Percentiles rank a stretch among this genome's conserved stretches.
Evolutionary conservation across 495 filamentous ascomycete genomes (phyloP).

Genomic region (Mycothermus thermophilus): DNA sequence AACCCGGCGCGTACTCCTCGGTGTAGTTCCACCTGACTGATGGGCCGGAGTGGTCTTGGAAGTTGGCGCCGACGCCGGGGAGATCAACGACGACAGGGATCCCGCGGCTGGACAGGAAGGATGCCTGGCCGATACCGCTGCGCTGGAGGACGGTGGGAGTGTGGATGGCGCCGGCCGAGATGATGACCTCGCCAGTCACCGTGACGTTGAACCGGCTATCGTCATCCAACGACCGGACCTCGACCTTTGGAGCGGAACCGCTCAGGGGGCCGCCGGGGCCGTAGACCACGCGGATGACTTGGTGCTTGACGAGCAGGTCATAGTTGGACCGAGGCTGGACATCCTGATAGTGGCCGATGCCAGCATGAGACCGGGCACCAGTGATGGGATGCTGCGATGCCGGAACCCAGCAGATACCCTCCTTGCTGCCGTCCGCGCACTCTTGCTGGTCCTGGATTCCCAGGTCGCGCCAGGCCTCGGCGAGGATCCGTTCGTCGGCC

Average conservation of each 20-base stretch:
- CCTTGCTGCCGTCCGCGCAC: slow-evolving; percentile 16
- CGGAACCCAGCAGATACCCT: slow-evolving; percentile 16
- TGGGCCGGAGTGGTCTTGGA: slow-evolving; percentile 47
- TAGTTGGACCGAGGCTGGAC: slow-evolving; percentile 21
- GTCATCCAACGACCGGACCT: slow-evolving; percentile 10
- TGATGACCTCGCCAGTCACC: slow-evolving; percentile 23
- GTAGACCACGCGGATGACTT: slow-evolving; percentile 15
- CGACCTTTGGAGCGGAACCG: slow-evolving; percentile 13
- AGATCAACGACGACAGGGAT: slow-evolving; percentile 31
- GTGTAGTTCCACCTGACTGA: too few relatives aligned
- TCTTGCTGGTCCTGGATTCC: slow-evolving; percentile 8
- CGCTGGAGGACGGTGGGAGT: slow-evolving; percentile 40
- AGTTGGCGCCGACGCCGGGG: slow-evolving; percentile 41
- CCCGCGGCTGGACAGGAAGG: slow-evolving; percentile 24
- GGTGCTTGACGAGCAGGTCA: slow-evolving; percentile 22
- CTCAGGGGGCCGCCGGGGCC: slow-evolving; percentile 5
- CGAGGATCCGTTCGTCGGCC: slow-evolving; percentile 7
- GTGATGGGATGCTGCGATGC: slow-evolving; percentile 19
- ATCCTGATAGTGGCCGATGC: slow-evolving; percentile 23
- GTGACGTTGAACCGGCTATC: slow-evolving; percentile 10
- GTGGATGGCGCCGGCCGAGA: slow-evolving; percentile 37
- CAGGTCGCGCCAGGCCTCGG: slow-evolving; percentile 8
- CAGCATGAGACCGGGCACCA: slow-evolving; percentile 23
- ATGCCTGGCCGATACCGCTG: slow-evolving; percentile 33
- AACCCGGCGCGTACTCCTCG: too few relatives aligned